phyloP scores from a whole-genome alignment of 805 yeast species.

The Schwanniomyces pseudopolymorphus region DNA sequence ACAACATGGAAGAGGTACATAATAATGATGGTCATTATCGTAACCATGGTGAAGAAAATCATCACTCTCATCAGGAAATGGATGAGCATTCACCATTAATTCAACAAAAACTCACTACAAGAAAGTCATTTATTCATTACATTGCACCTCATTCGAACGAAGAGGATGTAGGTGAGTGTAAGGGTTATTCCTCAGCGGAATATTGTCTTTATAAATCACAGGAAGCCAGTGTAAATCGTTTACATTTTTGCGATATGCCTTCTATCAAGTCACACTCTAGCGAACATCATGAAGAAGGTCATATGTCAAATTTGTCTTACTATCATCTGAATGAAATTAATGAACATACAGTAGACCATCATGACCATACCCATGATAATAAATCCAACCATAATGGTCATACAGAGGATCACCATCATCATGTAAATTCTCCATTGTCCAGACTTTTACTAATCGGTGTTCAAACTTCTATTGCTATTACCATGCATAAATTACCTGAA shows the following conservation, averaged over 20 bases:
- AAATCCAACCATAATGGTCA: constrained; percentile 21
- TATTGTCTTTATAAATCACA: constrained; percentile 17
- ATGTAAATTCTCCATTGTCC: constrained; percentile 72
- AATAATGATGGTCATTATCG: constrained; percentile 9
- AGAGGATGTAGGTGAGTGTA: constrained; percentile 44
- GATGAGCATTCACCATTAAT: constrained; percentile 20
- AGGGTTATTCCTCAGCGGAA: constrained; percentile 48
- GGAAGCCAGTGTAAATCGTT: constrained; percentile 1
- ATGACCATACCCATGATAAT: neutral
- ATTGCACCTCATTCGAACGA: constrained; percentile 16
- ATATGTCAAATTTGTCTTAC: neutral
- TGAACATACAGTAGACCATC: no score
- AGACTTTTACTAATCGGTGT: constrained; percentile 82
- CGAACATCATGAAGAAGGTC: neutral
- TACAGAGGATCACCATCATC: constrained; percentile 68
- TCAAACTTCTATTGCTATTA: constrained; percentile 84
- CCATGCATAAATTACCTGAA: constrained; percentile 91
- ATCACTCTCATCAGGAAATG: constrained; percentile 6
- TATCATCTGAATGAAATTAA: neutral
- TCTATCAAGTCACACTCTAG: constrained; percentile 11
- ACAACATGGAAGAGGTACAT: neutral
- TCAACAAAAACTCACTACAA: constrained; percentile 5
- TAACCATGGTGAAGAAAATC: neutral
- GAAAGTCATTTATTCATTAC: constrained; percentile 26
- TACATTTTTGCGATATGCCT: constrained; percentile 44